These are phyloP conservation scores for Chlamydomonas sp. DNA, from an alignment of 139 green algal genomes.

Conservation along the genomic window DNA sequence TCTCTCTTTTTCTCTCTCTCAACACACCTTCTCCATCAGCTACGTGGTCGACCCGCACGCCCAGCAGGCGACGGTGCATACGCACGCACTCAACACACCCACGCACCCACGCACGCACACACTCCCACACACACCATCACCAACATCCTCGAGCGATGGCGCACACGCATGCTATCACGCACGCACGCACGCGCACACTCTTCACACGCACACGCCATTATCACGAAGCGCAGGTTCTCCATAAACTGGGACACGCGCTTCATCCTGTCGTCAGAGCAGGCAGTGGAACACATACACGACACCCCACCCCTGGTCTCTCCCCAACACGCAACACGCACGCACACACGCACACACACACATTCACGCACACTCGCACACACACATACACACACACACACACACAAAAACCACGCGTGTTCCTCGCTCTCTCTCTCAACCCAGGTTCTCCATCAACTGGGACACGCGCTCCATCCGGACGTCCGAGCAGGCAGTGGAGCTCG, in stretches of 20 bases:
- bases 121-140: too few relatives aligned
- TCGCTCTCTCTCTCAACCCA: not conserved
- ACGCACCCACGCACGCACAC: constrained; percentile 11
- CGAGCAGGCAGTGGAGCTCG: not conserved
- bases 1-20: too few relatives aligned
- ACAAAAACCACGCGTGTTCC: not conserved
- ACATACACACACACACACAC: too few relatives aligned
- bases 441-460: constrained; percentile 4
- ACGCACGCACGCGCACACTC: not conserved
- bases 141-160: not conserved
- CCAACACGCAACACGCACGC: too few relatives aligned
- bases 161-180: not conserved
- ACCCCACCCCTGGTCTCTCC: too few relatives aligned
- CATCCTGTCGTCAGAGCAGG: too few relatives aligned
- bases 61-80: not conserved
- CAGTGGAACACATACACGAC: too few relatives aligned
- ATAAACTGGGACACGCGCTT: too few relatives aligned
- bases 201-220: too few relatives aligned
- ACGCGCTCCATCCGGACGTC: not conserved
- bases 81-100: not conserved
- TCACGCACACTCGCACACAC: too few relatives aligned
- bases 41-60: not conserved
- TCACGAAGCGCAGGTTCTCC: too few relatives aligned
- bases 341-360: too few relatives aligned
- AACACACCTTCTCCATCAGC: not conserved